phyloP scores from a whole-genome alignment of 108 stramenopile genomes.

The Pseudonitzschia delicatissima region DNA sequence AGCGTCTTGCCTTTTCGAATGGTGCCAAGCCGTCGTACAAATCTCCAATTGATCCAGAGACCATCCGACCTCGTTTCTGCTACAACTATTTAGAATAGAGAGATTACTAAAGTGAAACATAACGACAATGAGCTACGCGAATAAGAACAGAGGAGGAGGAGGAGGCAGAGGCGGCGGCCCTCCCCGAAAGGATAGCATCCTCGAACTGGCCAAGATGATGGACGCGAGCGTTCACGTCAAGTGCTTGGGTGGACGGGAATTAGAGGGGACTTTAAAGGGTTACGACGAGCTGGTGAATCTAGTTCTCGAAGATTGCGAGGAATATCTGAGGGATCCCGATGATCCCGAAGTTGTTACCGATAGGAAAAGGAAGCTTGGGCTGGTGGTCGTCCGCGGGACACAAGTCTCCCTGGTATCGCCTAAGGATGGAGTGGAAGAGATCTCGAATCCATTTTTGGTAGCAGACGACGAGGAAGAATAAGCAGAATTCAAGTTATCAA shows the following conservation, averaged over 20 bases:
- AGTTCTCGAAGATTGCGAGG: conserved; percentile 83
- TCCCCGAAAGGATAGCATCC: conserved; percentile 76
- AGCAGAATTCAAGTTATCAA: too few relatives aligned
- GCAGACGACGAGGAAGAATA: conserved; percentile 52
- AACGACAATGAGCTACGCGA: background rate
- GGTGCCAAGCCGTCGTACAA: too few relatives aligned
- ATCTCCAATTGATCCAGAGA: too few relatives aligned
- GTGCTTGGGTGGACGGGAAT: conserved; percentile 78
- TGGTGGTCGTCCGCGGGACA: conserved; percentile 82
- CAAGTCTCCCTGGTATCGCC: conserved; percentile 85
- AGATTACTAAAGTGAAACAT: background rate
- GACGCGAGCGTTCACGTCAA: conserved; percentile 79
- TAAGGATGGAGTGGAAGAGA: conserved; percentile 85
- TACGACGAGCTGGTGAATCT: conserved; percentile 89
- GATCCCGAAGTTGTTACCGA: conserved; percentile 66
- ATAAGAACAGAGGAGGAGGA: too few relatives aligned
- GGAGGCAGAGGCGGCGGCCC: conserved; percentile 26
- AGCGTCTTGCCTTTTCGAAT: too few relatives aligned
- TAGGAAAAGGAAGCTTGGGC: conserved; percentile 62
- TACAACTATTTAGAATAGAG: background rate
- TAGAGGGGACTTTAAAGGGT: conserved; percentile 67
- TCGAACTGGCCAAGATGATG: conserved; percentile 80
- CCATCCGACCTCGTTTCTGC: too few relatives aligned
- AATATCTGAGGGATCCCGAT: conserved; percentile 78
- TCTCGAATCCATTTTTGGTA: conserved; percentile 82